Percentiles rank a stretch among this genome's conserved stretches.
Evolutionary conservation across 306 rosid species (phyloP).

Genomic region (Carpinus viminea): DNA sequence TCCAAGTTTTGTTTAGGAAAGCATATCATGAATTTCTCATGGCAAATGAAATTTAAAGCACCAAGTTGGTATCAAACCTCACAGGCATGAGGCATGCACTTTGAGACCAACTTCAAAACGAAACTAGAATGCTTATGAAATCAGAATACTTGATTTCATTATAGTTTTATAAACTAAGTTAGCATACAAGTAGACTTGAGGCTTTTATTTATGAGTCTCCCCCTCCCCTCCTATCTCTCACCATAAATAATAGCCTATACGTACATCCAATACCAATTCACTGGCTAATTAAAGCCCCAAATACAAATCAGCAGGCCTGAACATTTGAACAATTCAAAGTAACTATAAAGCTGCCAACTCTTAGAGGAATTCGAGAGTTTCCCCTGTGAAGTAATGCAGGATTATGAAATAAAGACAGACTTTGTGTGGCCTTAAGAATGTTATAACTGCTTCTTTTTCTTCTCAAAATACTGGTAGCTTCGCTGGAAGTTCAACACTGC

Average conservation of each 20-base stretch:
- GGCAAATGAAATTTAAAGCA: no score
- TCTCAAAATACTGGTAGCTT: conserved; percentile 56
- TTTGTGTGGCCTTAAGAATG: background rate
- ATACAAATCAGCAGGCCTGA: background rate
- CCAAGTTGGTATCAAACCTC: no score
- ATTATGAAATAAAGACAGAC: background rate
- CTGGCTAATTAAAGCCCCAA: background rate
- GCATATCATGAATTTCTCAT: no score
- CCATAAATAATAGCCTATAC: background rate
- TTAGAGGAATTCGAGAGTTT: background rate
- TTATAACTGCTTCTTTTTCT: conserved; percentile 47
- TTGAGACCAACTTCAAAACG: no score
- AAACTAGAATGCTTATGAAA: no score
- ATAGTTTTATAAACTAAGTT: no score
- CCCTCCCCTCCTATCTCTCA: no score
- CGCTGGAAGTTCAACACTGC: conserved; percentile 67
- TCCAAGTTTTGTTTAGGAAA: no score
- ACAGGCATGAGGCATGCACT: no score
- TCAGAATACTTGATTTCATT: no score
- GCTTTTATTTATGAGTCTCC: no score
- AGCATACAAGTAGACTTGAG: background rate
- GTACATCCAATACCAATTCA: background rate
- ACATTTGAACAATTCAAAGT: background rate
- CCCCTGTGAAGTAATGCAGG: background rate
- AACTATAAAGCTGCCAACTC: background rate